Percentiles rank a stretch among this genome's conserved stretches.
These are phyloP conservation scores for Amylostereum areolatum DNA, from an alignment of 1,284 basidiomycete species.

Conservation along the genomic window DNA sequence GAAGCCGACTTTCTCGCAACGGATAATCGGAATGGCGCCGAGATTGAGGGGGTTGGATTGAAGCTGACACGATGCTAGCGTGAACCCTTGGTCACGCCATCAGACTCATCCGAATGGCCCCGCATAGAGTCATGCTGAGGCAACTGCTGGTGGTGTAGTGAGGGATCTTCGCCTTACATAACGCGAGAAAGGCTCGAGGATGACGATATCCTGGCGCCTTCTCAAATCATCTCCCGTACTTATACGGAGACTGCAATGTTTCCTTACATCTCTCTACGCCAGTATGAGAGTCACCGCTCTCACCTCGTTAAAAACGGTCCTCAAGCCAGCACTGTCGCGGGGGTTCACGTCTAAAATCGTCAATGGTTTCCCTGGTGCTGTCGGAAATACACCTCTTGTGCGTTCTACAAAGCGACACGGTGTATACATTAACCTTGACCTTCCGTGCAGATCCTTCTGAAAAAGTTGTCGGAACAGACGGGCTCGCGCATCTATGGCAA, in stretches of 20 bases:
- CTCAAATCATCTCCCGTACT: not conserved
- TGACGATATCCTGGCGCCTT: constrained; percentile 1
- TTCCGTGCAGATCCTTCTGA: constrained; percentile 68
- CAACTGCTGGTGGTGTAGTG: no score
- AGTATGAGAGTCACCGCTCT: not conserved
- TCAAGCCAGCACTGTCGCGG: constrained; percentile 28
- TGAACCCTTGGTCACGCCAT: no score
- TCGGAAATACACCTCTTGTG: constrained; percentile 94
- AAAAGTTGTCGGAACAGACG: constrained; percentile 80
- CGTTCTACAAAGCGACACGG: no score
- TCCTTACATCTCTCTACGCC: not conserved
- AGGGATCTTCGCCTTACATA: no score
- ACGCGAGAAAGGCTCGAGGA: no score
- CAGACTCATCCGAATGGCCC: no score
- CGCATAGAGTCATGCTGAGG: no score
- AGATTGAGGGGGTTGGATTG: no score
- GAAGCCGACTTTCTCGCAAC: no score
- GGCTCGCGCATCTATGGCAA: constrained; percentile 92
- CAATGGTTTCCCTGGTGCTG: constrained; percentile 81
- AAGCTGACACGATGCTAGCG: no score
- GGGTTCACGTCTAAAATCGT: constrained; percentile 54
- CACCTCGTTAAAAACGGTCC: constrained; percentile 13
- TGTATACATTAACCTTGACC: not conserved
- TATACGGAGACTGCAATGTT: not conserved
- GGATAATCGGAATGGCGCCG: no score